Conservation (phyloP, 768 basidiomycete genomes). For the Botryobasidium botryosum region DNA sequence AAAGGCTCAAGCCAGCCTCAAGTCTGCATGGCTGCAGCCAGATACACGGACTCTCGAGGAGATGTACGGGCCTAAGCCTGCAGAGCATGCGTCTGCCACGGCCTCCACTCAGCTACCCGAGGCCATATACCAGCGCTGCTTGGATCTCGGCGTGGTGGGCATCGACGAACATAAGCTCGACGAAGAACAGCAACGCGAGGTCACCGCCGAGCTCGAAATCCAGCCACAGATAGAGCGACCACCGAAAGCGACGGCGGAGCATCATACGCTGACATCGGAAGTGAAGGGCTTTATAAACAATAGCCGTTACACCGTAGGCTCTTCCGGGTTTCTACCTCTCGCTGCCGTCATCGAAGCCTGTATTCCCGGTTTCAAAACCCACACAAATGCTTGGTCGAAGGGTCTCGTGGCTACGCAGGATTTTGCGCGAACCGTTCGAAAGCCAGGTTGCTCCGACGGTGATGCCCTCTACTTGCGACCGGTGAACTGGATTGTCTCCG, state of each 20-base stretch:
- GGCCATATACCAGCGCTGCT: not conserved
- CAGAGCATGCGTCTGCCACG: not conserved
- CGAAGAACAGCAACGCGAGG: constrained; percentile 6
- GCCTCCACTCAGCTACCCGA: not conserved
- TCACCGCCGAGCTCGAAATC: not conserved
- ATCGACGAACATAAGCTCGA: not conserved
- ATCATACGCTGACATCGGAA: not conserved
- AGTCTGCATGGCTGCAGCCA: not conserved
- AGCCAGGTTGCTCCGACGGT: not conserved
- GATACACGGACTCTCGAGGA: constrained; percentile 6
- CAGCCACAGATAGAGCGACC: not conserved
- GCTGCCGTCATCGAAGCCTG: no score
- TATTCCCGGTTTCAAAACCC: no score
- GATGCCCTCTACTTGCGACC: not conserved
- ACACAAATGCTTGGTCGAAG: no score
- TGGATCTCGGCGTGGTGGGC: no score
- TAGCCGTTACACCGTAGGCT: no score
- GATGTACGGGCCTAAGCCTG: not conserved
- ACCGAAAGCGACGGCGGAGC: not conserved
- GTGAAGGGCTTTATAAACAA: no score
- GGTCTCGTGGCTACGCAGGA: not conserved
- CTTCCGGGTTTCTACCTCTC: no score
- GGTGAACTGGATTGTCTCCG: constrained; percentile 6
- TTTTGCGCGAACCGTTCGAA: not conserved
- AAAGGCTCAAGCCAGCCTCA: constrained; percentile 12